Evolutionary conservation across 2,329 filamentous ascomycete genomes (phyloP), one percentile per base, ranked within the genome.

Genomic region (Stemphylium vesicarium): DNA sequence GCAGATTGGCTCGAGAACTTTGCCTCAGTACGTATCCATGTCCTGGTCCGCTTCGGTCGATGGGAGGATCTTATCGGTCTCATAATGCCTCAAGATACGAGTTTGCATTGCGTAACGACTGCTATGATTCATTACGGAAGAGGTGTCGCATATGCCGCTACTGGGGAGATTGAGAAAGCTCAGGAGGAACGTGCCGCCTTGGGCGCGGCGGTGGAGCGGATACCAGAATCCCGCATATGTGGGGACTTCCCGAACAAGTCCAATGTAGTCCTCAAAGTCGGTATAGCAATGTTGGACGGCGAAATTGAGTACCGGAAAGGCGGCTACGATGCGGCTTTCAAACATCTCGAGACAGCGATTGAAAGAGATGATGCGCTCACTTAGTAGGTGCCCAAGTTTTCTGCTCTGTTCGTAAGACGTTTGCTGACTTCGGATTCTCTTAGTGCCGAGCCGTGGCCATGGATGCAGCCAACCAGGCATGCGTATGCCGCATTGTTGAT

Each of bases 1-100:
- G 88, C 89, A 24, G 44, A 92, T 71, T 92, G 88, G 85, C 78
- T 92, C 1, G 90, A 93, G 72, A 83, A 84, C 1, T 92, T 91
- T 60, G 74, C 89, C 3, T 82, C 84, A 1, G 85, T 91, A 71
- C 82, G 86, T 3, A 78, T 88, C 2, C 90, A 94, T 70, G 86
- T 87, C 1, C 78, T 90, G 13, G 80, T 94, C 39, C 85, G 90
- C 0, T 94, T 93, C 62, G 90, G 90, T 0, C 78, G 77, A 13
- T 93, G 90, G 90, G 66, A 85, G 0, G 87, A 91, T 0, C 79
- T 92, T 18, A 74, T 89, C 8, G 73, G 76, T 1, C 72, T 90
- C 0, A 54, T 75, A 0, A 56, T 90, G 0, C 89, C 88, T 0
- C 50, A 71, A 0, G 88, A 93, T 59, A 60, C 69, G 12, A 69